Percentiles rank a stretch among this genome's conserved stretches.
Evolutionary conservation across 2,329 filamentous ascomycete species (phyloP).

Genomic region (Pseudocercospora vitis): DNA sequence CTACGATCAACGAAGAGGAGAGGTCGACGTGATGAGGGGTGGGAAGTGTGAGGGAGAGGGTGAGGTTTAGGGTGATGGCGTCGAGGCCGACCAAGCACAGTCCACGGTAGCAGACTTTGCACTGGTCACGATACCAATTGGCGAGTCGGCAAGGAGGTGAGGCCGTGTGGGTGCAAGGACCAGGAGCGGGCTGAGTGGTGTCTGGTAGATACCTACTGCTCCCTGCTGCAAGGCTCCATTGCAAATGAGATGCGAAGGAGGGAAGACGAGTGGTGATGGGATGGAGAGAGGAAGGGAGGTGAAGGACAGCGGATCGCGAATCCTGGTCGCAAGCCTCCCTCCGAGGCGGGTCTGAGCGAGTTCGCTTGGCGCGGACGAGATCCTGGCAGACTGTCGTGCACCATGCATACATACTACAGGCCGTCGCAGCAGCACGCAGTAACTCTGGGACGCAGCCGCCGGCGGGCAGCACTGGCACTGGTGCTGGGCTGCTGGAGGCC

Average conservation of each 20-base stretch:
- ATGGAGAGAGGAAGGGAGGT: slow-evolving; percentile 13
- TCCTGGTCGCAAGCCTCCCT: background rate
- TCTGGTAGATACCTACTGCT: slow-evolving; percentile 26
- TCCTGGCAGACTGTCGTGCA: slow-evolving; percentile 13
- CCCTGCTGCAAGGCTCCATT: slow-evolving; percentile 27
- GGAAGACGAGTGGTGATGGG: slow-evolving; percentile 11
- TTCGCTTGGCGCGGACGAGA: slow-evolving; percentile 2
- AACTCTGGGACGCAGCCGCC: too few relatives aligned
- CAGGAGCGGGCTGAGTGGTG: slow-evolving; percentile 21
- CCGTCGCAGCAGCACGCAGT: slow-evolving; percentile 3
- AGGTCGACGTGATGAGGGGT: slow-evolving; percentile 33
- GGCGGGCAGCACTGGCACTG: too few relatives aligned
- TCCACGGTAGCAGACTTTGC: slow-evolving; percentile 27
- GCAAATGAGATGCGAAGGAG: slow-evolving; percentile 18
- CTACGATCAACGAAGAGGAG: slow-evolving; percentile 47
- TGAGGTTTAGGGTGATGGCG: slow-evolving; percentile 6
- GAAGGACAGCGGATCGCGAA: slow-evolving; percentile 8
- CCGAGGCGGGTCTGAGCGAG: too few relatives aligned
- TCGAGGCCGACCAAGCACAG: slow-evolving; percentile 30
- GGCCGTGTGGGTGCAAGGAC: slow-evolving; percentile 23
- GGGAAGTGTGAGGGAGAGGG: slow-evolving; percentile 11
- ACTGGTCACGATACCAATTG: slow-evolving; percentile 28
- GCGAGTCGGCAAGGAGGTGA: slow-evolving; percentile 22
- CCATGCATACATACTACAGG: slow-evolving; percentile 15
- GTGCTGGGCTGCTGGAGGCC: too few relatives aligned